These are phyloP conservation scores for Dioscorea dumetorum DNA, from an alignment of 106 monocot species.

Conservation along the genomic window DNA sequence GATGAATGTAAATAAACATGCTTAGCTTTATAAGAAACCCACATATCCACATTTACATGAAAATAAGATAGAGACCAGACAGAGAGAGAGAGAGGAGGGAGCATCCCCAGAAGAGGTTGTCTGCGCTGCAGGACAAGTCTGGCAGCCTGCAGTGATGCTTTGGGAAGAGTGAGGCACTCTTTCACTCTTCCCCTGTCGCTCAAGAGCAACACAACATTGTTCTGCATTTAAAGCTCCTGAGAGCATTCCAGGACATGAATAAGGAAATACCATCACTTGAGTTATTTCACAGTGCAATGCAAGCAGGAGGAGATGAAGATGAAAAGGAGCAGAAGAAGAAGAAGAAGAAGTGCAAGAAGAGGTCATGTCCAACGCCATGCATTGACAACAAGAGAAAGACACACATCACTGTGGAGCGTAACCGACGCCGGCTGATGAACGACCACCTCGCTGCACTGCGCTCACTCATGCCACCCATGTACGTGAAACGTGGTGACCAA, in stretches of 20 bases:
- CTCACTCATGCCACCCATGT: slow-evolving; percentile 70
- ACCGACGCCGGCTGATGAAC: slow-evolving; percentile 90
- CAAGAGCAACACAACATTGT: not conserved
- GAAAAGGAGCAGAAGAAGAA: slow-evolving; percentile 5
- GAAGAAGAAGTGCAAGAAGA: slow-evolving; percentile 38
- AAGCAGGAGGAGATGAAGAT: not conserved
- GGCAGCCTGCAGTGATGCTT: no score
- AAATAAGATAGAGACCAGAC: no score
- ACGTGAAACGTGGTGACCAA: slow-evolving; percentile 71
- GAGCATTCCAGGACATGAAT: not conserved
- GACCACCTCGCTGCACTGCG: slow-evolving; percentile 68
- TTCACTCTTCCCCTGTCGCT: not conserved
- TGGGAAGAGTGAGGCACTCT: no score
- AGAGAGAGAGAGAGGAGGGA: no score
- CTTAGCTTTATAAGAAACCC: no score
- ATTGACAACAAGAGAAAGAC: slow-evolving; percentile 76
- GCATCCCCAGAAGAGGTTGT: no score
- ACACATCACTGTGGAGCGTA: slow-evolving; percentile 91
- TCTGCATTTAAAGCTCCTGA: not conserved
- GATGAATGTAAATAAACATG: no score
- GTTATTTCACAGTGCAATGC: slow-evolving; percentile 42
- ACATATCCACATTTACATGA: no score
- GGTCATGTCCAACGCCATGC: slow-evolving; percentile 10
- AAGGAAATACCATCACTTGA: slow-evolving; percentile 50
- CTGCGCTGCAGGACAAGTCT: no score